These are phyloP conservation scores for Phytophthora pistaciae DNA, from an alignment of 352 stramenopile genomes.

Conservation along the genomic window DNA sequence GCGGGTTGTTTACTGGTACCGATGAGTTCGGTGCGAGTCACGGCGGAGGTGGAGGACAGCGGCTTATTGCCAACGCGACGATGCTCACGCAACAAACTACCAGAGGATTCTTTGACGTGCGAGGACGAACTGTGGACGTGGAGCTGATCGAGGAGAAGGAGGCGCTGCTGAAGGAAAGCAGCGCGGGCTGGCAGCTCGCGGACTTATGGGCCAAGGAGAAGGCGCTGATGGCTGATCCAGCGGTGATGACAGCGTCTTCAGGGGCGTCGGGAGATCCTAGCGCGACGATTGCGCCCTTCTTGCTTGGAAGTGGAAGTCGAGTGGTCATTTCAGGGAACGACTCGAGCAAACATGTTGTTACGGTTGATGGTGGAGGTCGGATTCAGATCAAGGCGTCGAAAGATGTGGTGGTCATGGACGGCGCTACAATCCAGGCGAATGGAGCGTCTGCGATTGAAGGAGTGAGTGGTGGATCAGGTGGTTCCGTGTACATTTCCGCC, in stretches of 20 bases:
- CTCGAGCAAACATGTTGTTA: constrained; percentile 12
- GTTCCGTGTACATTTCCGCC: constrained; percentile 60
- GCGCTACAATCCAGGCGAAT: constrained; percentile 59
- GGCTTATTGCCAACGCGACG: constrained; percentile 46
- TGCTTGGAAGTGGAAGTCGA: constrained; percentile 61
- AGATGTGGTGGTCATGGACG: constrained; percentile 73
- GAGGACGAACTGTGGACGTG: constrained; percentile 33
- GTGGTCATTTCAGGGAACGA: constrained; percentile 14
- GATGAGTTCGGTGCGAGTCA: constrained; percentile 61
- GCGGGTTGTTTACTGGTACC: constrained; percentile 49
- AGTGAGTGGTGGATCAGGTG: constrained; percentile 59
- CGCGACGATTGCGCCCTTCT: constrained; percentile 42
- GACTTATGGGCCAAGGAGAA: constrained; percentile 53
- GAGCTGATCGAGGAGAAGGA: constrained; percentile 35
- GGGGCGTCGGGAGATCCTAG: constrained; percentile 26
- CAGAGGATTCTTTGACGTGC: constrained; percentile 63
- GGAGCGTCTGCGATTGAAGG: constrained; percentile 49
- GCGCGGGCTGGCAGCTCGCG: constrained; percentile 60
- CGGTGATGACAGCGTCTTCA: constrained; percentile 14
- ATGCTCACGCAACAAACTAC: constrained; percentile 46
- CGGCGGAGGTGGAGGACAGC: constrained; percentile 59
- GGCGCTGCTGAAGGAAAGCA: constrained; percentile 49
- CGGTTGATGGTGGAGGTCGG: constrained; percentile 55
- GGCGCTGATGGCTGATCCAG: constrained; percentile 33
- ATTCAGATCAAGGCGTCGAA: constrained; percentile 75